A percentile compares a stretch with the other conserved stretches of the same genome.
phyloP scores from a whole-genome alignment of 2,329 filamentous ascomycete genomes.

The Epichloe festucae region DNA sequence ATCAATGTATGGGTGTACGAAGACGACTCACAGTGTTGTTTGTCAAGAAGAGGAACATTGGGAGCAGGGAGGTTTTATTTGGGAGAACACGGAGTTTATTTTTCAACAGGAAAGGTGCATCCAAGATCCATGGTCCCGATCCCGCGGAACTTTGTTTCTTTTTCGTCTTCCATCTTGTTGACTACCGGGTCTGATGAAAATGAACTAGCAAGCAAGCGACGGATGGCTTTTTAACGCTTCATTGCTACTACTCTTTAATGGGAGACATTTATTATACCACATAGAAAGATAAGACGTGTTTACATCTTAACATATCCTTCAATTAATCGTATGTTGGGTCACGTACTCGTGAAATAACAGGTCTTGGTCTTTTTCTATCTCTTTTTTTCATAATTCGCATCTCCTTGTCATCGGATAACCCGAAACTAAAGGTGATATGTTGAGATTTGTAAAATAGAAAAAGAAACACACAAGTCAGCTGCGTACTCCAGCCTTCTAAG shows the following conservation, averaged over 20 bases:
- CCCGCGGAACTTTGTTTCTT: not conserved
- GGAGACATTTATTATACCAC: not conserved
- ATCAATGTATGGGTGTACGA: not conserved
- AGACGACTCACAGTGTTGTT: not conserved
- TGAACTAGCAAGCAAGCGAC: too few relatives aligned
- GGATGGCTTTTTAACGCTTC: not conserved
- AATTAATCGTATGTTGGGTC: too few relatives aligned
- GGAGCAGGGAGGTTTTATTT: not conserved
- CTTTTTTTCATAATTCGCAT: too few relatives aligned
- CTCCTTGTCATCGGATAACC: not conserved
- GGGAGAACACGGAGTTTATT: not conserved
- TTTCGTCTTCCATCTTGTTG: not conserved
- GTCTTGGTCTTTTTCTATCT: too few relatives aligned
- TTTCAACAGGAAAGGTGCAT: not conserved
- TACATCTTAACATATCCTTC: too few relatives aligned
- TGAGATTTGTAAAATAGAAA: not conserved
- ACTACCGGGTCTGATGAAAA: not conserved
- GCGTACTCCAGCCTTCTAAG: not conserved
- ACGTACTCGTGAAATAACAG: too few relatives aligned
- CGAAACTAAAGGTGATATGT: not conserved
- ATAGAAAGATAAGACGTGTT: not conserved
- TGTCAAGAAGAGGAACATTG: not conserved
- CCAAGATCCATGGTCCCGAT: not conserved
- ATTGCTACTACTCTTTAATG: constrained; percentile 1
- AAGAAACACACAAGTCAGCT: not conserved